Evolutionary conservation across 169 alveolate species (phyloP).

Genomic region (Eimeria praecox): DNA sequence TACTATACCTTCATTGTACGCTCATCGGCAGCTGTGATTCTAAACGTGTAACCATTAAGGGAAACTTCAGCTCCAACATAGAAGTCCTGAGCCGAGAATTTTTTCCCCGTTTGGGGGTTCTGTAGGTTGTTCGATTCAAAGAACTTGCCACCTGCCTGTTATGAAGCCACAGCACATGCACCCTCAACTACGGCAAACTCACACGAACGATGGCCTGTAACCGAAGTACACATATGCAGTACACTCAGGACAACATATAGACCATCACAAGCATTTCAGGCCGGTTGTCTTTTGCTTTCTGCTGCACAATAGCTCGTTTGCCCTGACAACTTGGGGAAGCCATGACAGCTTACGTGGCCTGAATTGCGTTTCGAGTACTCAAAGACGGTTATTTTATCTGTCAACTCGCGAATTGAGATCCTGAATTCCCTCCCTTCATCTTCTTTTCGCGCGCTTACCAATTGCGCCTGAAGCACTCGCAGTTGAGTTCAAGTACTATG

Average conservation of each 20-base stretch:
- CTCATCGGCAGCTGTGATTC: constrained; percentile 74
- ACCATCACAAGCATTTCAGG: background rate
- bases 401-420: constrained; percentile 87
- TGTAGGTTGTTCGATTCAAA: constrained; percentile 38
- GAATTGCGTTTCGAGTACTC: constrained; percentile 91
- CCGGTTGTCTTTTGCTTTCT: background rate
- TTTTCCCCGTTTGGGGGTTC: constrained; percentile 32
- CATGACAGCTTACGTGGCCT: constrained; percentile 84
- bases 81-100: constrained; percentile 71
- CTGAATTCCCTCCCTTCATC: constrained; percentile 91
- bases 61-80: constrained; percentile 74
- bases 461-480: constrained; percentile 44
- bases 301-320: background rate
- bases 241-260: background rate
- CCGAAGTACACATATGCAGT: background rate
- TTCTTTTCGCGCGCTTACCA: constrained; percentile 85
- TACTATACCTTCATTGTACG: constrained; percentile 58
- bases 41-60: constrained; percentile 43
- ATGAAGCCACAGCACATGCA: background rate
- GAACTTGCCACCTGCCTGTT: constrained; percentile 77
- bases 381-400: constrained; percentile 88
- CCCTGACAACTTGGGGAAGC: background rate
- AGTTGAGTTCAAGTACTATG: background rate
- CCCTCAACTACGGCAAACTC: background rate
- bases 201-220: background rate